These are phyloP conservation scores for Didymella lethalis DNA, from an alignment of 2,329 filamentous ascomycete species.

Conservation along the genomic window DNA sequence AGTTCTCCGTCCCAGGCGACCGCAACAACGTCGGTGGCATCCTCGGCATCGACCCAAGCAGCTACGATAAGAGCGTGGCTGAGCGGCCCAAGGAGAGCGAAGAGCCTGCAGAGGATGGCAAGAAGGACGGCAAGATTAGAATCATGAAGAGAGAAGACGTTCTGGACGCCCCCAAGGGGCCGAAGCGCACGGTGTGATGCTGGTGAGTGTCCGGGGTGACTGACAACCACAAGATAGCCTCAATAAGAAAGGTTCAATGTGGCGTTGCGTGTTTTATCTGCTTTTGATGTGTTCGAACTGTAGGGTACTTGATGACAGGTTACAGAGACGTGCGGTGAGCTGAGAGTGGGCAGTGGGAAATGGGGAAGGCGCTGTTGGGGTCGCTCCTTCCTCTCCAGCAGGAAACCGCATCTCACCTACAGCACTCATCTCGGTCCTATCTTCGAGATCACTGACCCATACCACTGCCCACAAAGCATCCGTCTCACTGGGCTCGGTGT, in stretches of 20 bases:
- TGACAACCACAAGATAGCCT: slow-evolving; percentile 16
- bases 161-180: slow-evolving; percentile 48
- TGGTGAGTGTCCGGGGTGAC: slow-evolving; percentile 1
- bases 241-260: slow-evolving; percentile 23
- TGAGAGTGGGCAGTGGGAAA: not conserved
- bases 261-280: not conserved
- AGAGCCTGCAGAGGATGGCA: slow-evolving; percentile 32
- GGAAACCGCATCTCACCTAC: slow-evolving; percentile 2
- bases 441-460: not conserved
- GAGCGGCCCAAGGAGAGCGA: slow-evolving; percentile 49
- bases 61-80: slow-evolving; percentile 60
- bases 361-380: slow-evolving; percentile 24
- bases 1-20: slow-evolving; percentile 97
- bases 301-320: not conserved
- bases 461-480: not conserved
- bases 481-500: not conserved
- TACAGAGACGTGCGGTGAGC: not conserved
- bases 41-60: slow-evolving; percentile 68
- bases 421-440: not conserved
- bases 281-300: not conserved
- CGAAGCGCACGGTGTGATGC: slow-evolving; percentile 41
- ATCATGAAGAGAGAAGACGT: slow-evolving; percentile 52
- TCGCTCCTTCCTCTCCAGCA: slow-evolving; percentile 19
- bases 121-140: slow-evolving; percentile 48
- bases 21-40: slow-evolving; percentile 78